A percentile compares a stretch with the other conserved stretches of the same genome.
These are phyloP conservation scores for Cercospora sp. DNA, from an alignment of 2,329 filamentous ascomycete genomes.

Conservation along the genomic window DNA sequence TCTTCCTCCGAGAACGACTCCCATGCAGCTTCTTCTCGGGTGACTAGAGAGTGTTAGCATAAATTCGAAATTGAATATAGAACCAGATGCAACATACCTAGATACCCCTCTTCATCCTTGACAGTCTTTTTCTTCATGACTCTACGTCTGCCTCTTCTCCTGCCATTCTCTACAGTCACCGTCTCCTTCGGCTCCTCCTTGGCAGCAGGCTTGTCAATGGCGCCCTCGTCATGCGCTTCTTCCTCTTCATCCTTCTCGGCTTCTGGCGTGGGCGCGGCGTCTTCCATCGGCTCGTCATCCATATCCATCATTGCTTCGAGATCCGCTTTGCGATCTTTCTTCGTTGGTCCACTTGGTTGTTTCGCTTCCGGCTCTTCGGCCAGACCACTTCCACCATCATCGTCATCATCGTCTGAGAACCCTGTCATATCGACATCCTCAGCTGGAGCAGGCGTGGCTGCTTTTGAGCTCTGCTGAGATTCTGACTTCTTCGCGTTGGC, in stretches of 20 bases:
- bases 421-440: slow-evolving; percentile 37
- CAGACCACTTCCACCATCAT: slow-evolving; percentile 34
- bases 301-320: slow-evolving; percentile 76
- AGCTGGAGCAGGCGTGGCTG: slow-evolving; percentile 38
- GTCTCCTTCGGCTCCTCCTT: slow-evolving; percentile 45
- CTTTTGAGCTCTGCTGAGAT: slow-evolving; percentile 40
- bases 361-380: slow-evolving; percentile 26
- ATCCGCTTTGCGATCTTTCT: slow-evolving; percentile 65
- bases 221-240: slow-evolving; percentile 52
- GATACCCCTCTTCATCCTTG: slow-evolving; percentile 85
- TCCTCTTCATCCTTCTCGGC: slow-evolving; percentile 28
- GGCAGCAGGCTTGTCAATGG: slow-evolving; percentile 52
- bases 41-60: slow-evolving; percentile 59
- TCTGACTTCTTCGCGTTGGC: slow-evolving; percentile 50
- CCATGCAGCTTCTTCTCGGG: slow-evolving; percentile 80
- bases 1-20: slow-evolving; percentile 94
- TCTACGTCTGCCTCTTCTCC: slow-evolving; percentile 72
- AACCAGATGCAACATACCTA: slow-evolving; percentile 59
- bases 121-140: slow-evolving; percentile 86
- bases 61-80: no score
- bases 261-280: slow-evolving; percentile 25
- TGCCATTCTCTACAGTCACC: slow-evolving; percentile 60
- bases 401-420: slow-evolving; percentile 56
- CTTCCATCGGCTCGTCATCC: slow-evolving; percentile 41
- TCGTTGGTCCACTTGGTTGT: slow-evolving; percentile 41